Evolutionary conservation across 495 filamentous ascomycete genomes (phyloP), one percentile per base, ranked within the genome.

Genomic region (Letharia lupina): DNA sequence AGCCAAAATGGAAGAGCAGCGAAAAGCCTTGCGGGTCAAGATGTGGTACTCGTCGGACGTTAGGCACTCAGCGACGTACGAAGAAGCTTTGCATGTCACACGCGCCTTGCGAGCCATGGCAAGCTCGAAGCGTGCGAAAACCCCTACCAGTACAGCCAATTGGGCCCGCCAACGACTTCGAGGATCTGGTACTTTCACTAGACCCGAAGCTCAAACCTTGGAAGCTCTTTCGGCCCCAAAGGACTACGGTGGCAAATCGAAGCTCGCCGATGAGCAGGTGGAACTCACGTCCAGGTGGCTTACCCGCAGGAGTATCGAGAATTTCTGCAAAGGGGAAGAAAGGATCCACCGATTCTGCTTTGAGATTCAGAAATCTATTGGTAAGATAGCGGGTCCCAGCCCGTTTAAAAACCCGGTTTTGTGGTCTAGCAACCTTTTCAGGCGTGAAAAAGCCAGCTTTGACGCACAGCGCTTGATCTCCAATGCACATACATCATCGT

Each of bases 11-110:
- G 58, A 61, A 37, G 45, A 54, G 8, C 44, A 58, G 23, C 67
- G 69, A 11, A 86, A 86, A 62, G 83, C 86, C 33, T 77, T 93
- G 28, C 83, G 94, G 52, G 89, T 95, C 75, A 98, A 98, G 80
- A 96, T 96, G 91, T 98, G 94, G 94, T 98, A 96, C 74, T 90
- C 94, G 69, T 96, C 93, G 9, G 94, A 98, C 75, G 94, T 98
- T 54, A 87, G 89, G 64, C 93, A 96, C 71, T 97, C 93, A 23
- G 90, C 85, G 52, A 83, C 85, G 3, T 98, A 96, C 71, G 93
- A 96, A 66, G 89, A 95, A 73, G 91, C 91, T 33, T 87, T 87
- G 66, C 88, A 93, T 73, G 87, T 98, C 15, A 90, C 91, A 15
- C 81, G 87, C 65, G 94, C 94, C 41, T 77, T 98, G 57, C 94